Base-by-base conservation (phyloP, 1,284 basidiomycete genomes). In the Ustanciosporium gigantosporum region DNA sequence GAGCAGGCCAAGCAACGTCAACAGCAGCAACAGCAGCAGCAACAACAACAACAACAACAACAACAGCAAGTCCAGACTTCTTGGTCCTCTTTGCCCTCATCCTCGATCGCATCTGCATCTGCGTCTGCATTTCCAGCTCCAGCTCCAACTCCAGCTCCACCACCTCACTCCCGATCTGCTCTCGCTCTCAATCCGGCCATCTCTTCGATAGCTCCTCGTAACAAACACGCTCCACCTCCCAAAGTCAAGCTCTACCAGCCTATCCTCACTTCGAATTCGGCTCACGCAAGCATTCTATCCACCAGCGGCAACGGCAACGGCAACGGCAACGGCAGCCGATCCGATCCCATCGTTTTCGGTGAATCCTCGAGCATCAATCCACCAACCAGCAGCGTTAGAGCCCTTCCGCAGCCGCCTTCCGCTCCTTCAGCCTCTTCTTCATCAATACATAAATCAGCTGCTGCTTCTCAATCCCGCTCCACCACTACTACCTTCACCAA, bases 211-310 rank as follows among this genome's bases (percentile, higher is more conserved):
- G 43, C 61, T 4, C 55, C 46, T 19, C 55, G 61, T 23, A 55
- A 65, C 44, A 65, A 65, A 47, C 61, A 65, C 24, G 55, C 55
- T 3, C 43, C 61, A 35, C 61, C 61, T 14, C 61, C 61, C 44
- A 65, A 59, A 31, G 61, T 65, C 32, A 65, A 65, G 31, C 44
- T 65, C 5, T 65, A 58, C 37, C 60, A 64, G 25, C 60, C 60
- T 13, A 41, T 46, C 19, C 40, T 64, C n/a, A 27, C 37, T 5
- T 17, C 27, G 11, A 9, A 9, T 13, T 15, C 37, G 5, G 24
- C 20, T 8, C n/a, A 36, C 0, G 41, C 15, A 15, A 36, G 11
- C 20, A n/a, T n/a, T n/a, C n/a, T n/a, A n/a, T n/a, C n/a, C n/a
- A n/a, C n/a, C n/a, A n/a, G n/a, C n/a, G n/a, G 43, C n/a, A n/a